Evolutionary conservation across 2,329 filamentous ascomycete species (phyloP), one percentile per base, ranked within the genome.

Genomic region (Penicillium sp.): DNA sequence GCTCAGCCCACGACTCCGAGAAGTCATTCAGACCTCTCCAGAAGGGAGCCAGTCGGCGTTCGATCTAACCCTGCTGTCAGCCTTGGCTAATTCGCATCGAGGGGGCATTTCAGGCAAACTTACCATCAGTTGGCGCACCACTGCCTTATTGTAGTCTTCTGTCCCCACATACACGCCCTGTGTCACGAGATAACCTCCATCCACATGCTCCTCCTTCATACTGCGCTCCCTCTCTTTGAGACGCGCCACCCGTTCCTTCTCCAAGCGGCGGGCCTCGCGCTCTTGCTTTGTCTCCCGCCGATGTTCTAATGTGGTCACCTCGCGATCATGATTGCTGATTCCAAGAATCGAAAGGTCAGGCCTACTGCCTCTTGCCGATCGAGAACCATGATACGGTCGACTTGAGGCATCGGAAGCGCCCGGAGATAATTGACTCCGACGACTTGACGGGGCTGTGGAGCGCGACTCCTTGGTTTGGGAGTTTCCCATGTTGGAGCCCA

Each of bases 11-110:
- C 51, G 85, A 89, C 23, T 90, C 84, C 16, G 87, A 88, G 74
- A 94, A 91, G 73, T 97, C 92, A 62, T 96, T 88, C 4, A 99
- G 79, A 5, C 94, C 94, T 70, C 89, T 88, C 92, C 93, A 99
- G 74, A 99, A 99, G 0, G 94, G 94, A 41, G 94, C 94, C 60
- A 99, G 77, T 60, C 89, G 87, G 65, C 94, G 85, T 76, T 99
- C 94, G 72, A 99, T 92, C 93, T 97, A 69, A n/a, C 19, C 27
- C 10, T 11, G 45, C 21, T 23, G 58, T 72, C 48, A 71, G 64
- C 6, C 43, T 27, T 56, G 53, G 50, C 48, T n/a, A 27, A 16
- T 39, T 53, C 41, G 52, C 39, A 15, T n/a, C 23, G 39, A 31
- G 27, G 19, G 13, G n/a, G 33, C 7, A 41, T 48, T 25, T 25